phyloP scores from a whole-genome alignment of 257 asterid genomes.

The Solanum megistacrolobum region DNA sequence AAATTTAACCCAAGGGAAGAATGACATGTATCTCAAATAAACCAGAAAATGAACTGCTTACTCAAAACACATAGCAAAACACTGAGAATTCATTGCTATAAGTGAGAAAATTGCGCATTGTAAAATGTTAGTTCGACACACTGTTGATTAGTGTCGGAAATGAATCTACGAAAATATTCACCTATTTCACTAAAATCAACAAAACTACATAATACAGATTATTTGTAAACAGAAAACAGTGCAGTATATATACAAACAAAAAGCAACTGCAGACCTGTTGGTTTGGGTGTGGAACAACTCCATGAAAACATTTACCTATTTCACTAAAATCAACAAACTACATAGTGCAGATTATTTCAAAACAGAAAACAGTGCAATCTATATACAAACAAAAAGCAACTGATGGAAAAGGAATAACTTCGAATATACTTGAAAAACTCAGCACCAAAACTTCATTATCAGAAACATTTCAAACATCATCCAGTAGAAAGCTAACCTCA shows the following conservation, averaged over 20 bases:
- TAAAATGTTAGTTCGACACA: neutral
- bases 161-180: too few relatives aligned
- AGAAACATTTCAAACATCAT: neutral
- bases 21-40: too few relatives aligned
- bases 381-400: too few relatives aligned
- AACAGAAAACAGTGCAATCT: too few relatives aligned
- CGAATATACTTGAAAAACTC: neutral
- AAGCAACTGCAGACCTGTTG: neutral
- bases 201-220: too few relatives aligned
- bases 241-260: too few relatives aligned
- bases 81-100: neutral
- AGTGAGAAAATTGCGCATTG: neutral
- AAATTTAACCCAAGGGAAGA: too few relatives aligned
- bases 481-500: neutral
- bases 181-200: too few relatives aligned
- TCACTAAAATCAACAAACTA: neutral
- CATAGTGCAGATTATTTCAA: too few relatives aligned
- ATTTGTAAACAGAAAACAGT: too few relatives aligned
- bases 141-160: neutral
- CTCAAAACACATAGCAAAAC: neutral
- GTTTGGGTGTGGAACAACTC: neutral
- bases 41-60: neutral
- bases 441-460: neutral
- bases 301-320: neutral
- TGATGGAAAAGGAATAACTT: neutral